phyloP scores from a whole-genome alignment of 208 protist genomes.

The Acanthamoeba triangularis region DNA sequence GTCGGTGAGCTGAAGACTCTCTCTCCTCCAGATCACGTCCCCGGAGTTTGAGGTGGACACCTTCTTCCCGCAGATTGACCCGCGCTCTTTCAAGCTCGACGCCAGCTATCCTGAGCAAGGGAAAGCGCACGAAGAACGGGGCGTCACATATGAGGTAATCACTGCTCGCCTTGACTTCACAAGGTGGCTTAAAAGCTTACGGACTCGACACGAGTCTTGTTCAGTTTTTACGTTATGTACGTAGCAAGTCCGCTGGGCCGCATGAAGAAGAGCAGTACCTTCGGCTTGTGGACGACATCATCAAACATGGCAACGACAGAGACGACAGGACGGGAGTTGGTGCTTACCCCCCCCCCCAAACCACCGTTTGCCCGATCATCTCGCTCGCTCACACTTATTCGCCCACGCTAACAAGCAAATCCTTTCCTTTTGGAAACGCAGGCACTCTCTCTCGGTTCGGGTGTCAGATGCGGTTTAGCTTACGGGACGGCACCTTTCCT shows the following conservation, averaged over 20 bases:
- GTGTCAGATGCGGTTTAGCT: constrained; percentile 97
- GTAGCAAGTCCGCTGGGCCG: background rate
- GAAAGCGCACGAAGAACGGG: constrained; percentile 43
- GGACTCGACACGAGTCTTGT: background rate
- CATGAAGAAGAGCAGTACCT: constrained; percentile 87
- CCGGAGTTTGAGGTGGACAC: constrained; percentile 29
- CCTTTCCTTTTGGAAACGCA: background rate
- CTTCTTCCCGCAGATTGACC: constrained; percentile 36
- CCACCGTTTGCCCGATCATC: background rate
- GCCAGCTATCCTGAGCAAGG: background rate
- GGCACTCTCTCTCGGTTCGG: constrained; percentile 97
- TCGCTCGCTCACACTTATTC: background rate
- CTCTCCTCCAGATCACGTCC: background rate
- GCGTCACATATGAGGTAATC: background rate
- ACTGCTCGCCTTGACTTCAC: background rate
- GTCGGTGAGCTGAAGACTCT: background rate
- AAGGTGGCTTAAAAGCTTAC: background rate
- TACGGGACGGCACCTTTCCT: constrained; percentile 96
- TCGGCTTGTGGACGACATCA: constrained; percentile 84
- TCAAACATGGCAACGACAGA: constrained; percentile 84
- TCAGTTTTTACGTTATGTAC: constrained; percentile 1
- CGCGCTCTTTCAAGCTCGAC: background rate
- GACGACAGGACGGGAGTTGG: constrained; percentile 98
- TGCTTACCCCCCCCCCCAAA: background rate
- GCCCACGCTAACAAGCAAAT: background rate